Base-by-base conservation (phyloP, 257 asterid species). In the Plantago elongata region DNA sequence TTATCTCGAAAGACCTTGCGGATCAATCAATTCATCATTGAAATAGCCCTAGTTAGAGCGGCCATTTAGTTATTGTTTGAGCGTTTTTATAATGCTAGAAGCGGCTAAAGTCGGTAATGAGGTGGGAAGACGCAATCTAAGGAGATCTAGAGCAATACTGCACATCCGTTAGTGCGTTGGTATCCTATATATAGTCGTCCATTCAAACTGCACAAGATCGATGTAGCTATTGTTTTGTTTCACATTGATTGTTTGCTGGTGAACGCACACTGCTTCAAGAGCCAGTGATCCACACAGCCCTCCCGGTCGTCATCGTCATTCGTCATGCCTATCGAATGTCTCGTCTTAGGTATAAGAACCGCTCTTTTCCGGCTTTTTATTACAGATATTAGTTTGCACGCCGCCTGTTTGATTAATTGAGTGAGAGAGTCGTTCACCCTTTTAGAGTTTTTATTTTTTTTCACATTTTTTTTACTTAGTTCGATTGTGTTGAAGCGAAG, bases 291-390 rank as follows among this genome's bases (percentile, higher is more conserved):
- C 38, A 38, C 11, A 15, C 14, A 16, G 40, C 18, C 64, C 7
- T 49, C 3, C n/a, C n/a, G n/a, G n/a, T 1, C 51, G 40, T 37
- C 9, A 18, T 27, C 49, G 30, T 37, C 42, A 7, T 34, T 43
- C 42, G 7, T 34, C 75, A 81, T 81, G 87, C 61, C 79, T 22
- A 78, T 81, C 47, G 74, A 81, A 50, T 75, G 87, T 67, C 81
- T 81, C 5, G 74, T 81, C 30, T 72, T 81, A 5, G 87, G 85
- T 79, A 73, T 66, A 49, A 50, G 45, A 50, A 51, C 10, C 9
- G 12, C 40, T 15, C 34, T 50, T 34, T 17, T 11, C 1, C 2
- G 14, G 9, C n/a, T 15, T 9, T 3, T 7, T 15, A 0, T 45
- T 3, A 34, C 14, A 9, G 12, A 7, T 1, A 54, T 29, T 54